Conservation (phyloP, 495 filamentous ascomycete species). For the Podospora comata region DNA sequence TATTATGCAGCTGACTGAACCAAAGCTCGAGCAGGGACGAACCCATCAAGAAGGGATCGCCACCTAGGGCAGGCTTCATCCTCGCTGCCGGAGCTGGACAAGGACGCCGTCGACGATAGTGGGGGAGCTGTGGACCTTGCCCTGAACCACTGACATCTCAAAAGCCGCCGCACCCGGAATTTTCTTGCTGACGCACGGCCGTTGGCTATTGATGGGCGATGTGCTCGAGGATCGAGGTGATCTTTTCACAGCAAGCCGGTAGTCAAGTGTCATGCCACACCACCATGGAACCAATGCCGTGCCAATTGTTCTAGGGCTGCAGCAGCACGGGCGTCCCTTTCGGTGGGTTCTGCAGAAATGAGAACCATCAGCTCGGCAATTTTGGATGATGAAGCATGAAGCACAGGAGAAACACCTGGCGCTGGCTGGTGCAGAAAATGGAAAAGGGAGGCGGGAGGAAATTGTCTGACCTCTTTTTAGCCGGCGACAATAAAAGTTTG, state of each 20-base stretch:
- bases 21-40: neutral
- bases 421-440: neutral
- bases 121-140: neutral
- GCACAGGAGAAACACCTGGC: neutral
- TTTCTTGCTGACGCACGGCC: neutral
- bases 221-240: neutral
- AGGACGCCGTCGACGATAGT: neutral
- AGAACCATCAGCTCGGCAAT: neutral
- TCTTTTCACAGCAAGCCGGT: neutral
- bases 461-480: neutral
- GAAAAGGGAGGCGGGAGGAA: neutral
- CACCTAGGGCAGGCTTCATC: neutral
- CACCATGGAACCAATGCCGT: neutral
- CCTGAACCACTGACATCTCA: neutral
- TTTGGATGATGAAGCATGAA: neutral
- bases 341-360: neutral
- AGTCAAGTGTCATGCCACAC: neutral
- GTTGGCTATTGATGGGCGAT: neutral
- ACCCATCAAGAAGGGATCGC: neutral
- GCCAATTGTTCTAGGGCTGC: neutral
- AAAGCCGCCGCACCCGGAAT: neutral
- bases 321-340: constrained; percentile 5
- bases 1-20: neutral
- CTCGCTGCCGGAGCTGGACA: neutral
- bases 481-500: neutral